phyloP scores from a whole-genome alignment of 2,329 filamentous ascomycete species.

The Plenodomus lindquistii region DNA sequence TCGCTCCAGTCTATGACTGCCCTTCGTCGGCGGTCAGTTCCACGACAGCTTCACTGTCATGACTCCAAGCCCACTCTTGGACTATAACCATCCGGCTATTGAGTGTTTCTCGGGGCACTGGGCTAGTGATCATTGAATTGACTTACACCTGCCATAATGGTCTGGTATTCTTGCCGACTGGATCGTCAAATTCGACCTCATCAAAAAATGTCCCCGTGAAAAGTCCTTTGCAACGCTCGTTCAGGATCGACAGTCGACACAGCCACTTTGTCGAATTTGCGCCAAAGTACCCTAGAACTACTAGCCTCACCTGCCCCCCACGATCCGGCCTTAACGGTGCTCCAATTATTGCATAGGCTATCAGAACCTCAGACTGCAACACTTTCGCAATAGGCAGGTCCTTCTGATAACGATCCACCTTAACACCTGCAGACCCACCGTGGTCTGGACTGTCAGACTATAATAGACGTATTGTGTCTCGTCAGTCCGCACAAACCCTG shows the following conservation, averaged over 20 bases:
- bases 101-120: conserved; percentile 5
- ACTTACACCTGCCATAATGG: conserved; percentile 33
- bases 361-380: conserved; percentile 22
- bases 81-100: too few relatives aligned
- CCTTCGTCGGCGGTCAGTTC: too few relatives aligned
- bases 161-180: conserved; percentile 5
- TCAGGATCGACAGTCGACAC: conserved; percentile 23
- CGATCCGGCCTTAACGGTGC: conserved; percentile 20
- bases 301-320: conserved; percentile 35
- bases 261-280: conserved; percentile 41
- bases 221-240: conserved; percentile 20
- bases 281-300: conserved; percentile 40
- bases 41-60: too few relatives aligned
- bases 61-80: too few relatives aligned
- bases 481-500: conserved; percentile 11
- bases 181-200: conserved; percentile 15
- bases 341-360: conserved; percentile 36
- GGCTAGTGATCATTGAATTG: conserved; percentile 33
- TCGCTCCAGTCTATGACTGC: too few relatives aligned
- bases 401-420: conserved; percentile 37
- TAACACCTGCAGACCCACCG: conserved; percentile 27
- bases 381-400: conserved; percentile 36
- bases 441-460: conserved; percentile 36
- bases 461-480: conserved; percentile 23
- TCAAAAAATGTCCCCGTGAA: conserved; percentile 38